A percentile compares a stretch with the other conserved stretches of the same genome.
Conservation (phyloP, 352 stramenopile species). For the Phytopythium mirpurense region DNA sequence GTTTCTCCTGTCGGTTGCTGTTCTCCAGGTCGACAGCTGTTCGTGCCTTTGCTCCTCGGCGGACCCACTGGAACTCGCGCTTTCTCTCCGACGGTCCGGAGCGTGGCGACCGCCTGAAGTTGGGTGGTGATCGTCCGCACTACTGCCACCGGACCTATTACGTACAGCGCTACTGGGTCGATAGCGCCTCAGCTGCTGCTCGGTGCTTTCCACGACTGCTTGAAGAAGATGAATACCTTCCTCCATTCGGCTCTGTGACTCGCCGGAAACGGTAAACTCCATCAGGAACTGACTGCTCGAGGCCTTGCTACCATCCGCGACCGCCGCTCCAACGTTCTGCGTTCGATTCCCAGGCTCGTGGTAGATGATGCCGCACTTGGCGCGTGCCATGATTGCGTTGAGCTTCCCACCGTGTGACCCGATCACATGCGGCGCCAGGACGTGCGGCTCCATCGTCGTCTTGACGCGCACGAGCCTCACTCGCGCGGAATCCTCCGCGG, state of each 20-base stretch:
- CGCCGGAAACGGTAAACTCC: conserved; percentile 49
- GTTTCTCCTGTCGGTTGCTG: neutral
- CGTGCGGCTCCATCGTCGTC: conserved; percentile 33
- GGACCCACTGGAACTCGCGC: neutral
- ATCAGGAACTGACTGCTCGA: conserved; percentile 21
- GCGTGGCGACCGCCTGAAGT: no score
- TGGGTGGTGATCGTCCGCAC: conserved; percentile 7
- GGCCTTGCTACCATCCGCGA: neutral
- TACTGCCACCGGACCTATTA: neutral
- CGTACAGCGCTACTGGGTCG: neutral
- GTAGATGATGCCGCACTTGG: conserved; percentile 50
- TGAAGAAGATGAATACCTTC: conserved; percentile 27
- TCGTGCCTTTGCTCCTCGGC: conserved; percentile 3
- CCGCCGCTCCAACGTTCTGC: neutral
- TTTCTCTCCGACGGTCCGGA: neutral
- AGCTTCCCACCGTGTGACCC: conserved; percentile 41
- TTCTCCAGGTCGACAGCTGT: neutral
- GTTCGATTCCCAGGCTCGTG: conserved; percentile 10
- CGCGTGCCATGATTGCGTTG: conserved; percentile 51
- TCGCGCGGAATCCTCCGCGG: conserved; percentile 7
- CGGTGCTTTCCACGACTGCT: conserved; percentile 28
- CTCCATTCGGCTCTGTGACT: conserved; percentile 40
- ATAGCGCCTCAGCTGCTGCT: conserved; percentile 28
- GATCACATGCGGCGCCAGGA: conserved; percentile 43
- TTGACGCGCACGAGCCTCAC: conserved; percentile 31